A percentile compares a stretch with the other conserved stretches of the same genome.
Conservation (phyloP, 345 rosid species). For the Syzygium oleosum region DNA sequence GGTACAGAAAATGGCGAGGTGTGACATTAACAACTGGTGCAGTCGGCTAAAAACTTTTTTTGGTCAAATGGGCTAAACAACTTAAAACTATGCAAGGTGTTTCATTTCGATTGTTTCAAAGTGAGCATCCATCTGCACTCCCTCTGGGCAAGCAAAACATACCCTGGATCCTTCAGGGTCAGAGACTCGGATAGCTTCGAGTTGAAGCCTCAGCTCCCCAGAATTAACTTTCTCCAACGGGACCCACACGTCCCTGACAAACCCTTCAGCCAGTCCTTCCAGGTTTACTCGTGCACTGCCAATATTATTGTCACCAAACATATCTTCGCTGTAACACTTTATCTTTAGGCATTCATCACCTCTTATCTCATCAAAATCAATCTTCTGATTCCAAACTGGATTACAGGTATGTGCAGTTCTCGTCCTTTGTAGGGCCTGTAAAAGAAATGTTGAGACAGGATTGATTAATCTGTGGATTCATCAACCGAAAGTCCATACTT, state of each 20-base stretch:
- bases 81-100: neutral
- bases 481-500: neutral
- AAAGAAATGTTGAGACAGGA: neutral
- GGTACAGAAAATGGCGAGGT: neutral
- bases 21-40: neutral
- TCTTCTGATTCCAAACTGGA: slow-evolving; percentile 64
- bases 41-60: neutral
- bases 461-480: neutral
- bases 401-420: slow-evolving; percentile 40
- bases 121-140: neutral
- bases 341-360: slow-evolving; percentile 73
- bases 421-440: slow-evolving; percentile 61
- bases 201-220: slow-evolving; percentile 82
- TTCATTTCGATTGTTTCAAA: neutral
- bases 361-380: slow-evolving; percentile 83
- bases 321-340: slow-evolving; percentile 67
- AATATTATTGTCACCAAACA: slow-evolving; percentile 68
- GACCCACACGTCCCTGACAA: slow-evolving; percentile 64
- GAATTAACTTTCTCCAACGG: slow-evolving; percentile 89
- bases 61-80: too few relatives aligned
- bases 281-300: slow-evolving; percentile 84
- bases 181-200: slow-evolving; percentile 53
- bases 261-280: slow-evolving; percentile 76
- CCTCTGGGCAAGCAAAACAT: neutral
- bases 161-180: slow-evolving; percentile 60